phyloP scores from a whole-genome alignment of 2,329 filamentous ascomycete genomes.

The Epichloe festucae region DNA sequence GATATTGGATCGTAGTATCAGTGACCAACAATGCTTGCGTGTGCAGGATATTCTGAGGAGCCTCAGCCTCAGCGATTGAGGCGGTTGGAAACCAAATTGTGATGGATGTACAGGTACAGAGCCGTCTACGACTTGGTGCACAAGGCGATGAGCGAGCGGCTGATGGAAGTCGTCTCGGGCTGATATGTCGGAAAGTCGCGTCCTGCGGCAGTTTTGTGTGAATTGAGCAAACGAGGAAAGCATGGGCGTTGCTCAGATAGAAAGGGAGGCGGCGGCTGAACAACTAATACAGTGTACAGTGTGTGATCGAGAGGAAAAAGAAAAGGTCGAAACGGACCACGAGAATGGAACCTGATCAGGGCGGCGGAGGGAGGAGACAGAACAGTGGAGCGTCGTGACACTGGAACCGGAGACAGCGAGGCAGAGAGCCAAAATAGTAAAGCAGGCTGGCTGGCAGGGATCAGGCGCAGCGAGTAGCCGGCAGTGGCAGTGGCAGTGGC shows the following conservation, averaged over 20 bases:
- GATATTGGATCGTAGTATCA: neutral
- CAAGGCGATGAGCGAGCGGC: neutral
- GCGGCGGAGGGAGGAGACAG: neutral
- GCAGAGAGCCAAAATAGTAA: constrained; percentile 1
- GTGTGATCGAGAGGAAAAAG: neutral
- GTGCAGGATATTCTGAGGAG: no score
- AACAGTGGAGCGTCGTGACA: neutral
- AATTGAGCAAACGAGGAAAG: neutral
- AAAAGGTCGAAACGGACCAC: neutral
- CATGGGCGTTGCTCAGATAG: no score
- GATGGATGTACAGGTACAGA: neutral
- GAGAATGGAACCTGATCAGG: neutral
- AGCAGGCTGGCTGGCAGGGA: neutral
- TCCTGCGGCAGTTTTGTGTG: neutral
- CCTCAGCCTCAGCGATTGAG: neutral
- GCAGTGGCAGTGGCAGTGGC: neutral
- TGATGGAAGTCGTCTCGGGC: neutral
- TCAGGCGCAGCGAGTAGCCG: neutral
- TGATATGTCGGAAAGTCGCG: neutral
- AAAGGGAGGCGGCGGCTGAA: neutral
- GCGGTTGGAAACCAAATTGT: neutral
- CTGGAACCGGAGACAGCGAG: constrained; percentile 3
- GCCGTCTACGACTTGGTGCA: neutral
- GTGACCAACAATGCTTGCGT: neutral
- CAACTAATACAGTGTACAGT: neutral